phyloP scores from a whole-genome alignment of 441 rosid genomes.

The Gossypium schwendimanii region DNA sequence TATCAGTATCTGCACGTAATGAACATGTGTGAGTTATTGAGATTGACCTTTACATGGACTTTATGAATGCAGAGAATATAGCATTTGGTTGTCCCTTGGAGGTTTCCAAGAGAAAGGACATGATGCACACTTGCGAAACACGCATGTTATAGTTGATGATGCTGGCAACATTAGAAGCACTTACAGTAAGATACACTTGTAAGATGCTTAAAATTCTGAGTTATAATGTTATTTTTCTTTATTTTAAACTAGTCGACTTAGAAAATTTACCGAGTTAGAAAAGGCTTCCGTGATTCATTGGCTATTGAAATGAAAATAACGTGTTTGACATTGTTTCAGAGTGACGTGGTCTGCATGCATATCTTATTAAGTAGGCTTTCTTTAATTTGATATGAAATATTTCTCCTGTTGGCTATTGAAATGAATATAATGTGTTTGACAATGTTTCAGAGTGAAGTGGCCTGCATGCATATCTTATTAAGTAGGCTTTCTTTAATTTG shows the following conservation, averaged over 20 bases:
- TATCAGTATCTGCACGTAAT: not conserved
- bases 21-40: not conserved
- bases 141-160: slow-evolving; percentile 81
- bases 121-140: slow-evolving; percentile 62
- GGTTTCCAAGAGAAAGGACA: slow-evolving; percentile 84
- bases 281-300: not conserved
- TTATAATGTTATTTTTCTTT: not conserved
- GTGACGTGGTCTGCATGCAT: not conserved
- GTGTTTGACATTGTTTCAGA: not conserved
- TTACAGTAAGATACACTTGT: slow-evolving; percentile 80
- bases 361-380: not conserved
- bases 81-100: slow-evolving; percentile 87
- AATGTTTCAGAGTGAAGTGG: not conserved
- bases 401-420: not conserved
- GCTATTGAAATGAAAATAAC: not conserved
- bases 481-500: not conserved
- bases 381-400: not conserved
- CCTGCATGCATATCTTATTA: not conserved
- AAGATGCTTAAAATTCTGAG: slow-evolving; percentile 20
- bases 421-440: not conserved
- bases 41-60: not conserved
- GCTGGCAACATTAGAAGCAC: slow-evolving; percentile 61
- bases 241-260: not conserved
- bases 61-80: slow-evolving; percentile 51
- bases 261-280: not conserved